Conservation (phyloP, 108 stramenopile species). For the Pseudonitzschia multiseries region DNA sequence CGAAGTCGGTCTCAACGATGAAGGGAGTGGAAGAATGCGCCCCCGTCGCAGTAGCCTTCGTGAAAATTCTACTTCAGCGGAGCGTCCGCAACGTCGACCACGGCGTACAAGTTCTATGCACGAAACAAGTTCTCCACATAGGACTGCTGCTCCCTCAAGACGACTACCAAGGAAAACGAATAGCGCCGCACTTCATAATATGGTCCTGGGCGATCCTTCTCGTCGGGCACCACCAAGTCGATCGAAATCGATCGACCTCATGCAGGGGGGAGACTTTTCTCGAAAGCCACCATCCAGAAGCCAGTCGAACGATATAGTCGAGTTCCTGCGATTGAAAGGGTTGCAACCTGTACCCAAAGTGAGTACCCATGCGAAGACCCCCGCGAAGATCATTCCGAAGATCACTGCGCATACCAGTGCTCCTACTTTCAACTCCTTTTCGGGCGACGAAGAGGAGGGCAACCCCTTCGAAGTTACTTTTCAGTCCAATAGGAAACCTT, state of each 20-base stretch:
- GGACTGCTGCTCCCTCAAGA: not conserved
- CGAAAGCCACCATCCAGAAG: not conserved
- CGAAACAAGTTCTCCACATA: not conserved
- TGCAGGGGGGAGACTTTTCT: not conserved
- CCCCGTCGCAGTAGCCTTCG: not conserved
- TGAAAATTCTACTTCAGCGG: not conserved
- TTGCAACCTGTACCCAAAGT: not conserved
- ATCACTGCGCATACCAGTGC: too few species aligned
- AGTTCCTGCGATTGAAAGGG: not conserved
- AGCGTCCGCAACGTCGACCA: not conserved
- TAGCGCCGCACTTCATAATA: not conserved
- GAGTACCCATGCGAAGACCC: too few species aligned
- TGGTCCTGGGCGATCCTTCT: constrained; percentile 10
- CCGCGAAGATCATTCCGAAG: too few species aligned
- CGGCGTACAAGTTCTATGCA: too few species aligned
- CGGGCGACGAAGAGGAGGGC: not conserved
- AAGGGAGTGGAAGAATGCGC: not conserved
- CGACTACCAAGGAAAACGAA: not conserved
- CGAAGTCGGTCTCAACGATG: constrained; percentile 1
- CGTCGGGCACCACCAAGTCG: constrained; percentile 10
- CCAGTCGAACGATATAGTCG: not conserved
- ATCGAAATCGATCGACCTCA: not conserved
- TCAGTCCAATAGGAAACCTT: not conserved
- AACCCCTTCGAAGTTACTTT: not conserved
- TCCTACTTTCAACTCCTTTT: not conserved